Conservation (phyloP, 1,139 yeast genomes). For the Zygosaccharomyces sapae region DNA sequence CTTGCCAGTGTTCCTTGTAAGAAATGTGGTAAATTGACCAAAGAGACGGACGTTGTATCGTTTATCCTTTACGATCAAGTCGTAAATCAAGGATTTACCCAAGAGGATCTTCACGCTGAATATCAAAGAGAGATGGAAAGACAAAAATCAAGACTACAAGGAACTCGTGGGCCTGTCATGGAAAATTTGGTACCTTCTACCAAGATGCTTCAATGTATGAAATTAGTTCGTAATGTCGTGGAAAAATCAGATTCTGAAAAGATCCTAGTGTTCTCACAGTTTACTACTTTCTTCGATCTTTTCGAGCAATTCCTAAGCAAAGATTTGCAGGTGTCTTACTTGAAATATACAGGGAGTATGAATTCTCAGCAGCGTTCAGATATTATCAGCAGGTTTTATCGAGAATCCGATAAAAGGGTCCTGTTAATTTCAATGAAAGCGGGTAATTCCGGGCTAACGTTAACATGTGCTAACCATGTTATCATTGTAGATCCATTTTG, state of each 20-base stretch:
- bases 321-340: slow-evolving; percentile 44
- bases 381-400: slow-evolving; percentile 61
- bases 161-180: slow-evolving; percentile 34
- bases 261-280: slow-evolving; percentile 77
- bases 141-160: slow-evolving; percentile 31
- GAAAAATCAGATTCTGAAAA: slow-evolving; percentile 51
- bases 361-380: slow-evolving; percentile 57
- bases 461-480: slow-evolving; percentile 91
- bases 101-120: slow-evolving; percentile 34
- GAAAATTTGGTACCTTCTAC: slow-evolving; percentile 45
- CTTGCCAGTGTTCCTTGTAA: slow-evolving; percentile 49
- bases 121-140: slow-evolving; percentile 28
- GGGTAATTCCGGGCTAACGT: slow-evolving; percentile 87
- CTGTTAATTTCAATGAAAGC: slow-evolving; percentile 78
- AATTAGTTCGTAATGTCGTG: slow-evolving; percentile 44
- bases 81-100: slow-evolving; percentile 34
- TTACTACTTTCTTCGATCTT: slow-evolving; percentile 72
- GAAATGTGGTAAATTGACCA: slow-evolving; percentile 44
- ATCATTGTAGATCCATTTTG: slow-evolving; percentile 90
- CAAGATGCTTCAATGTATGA: slow-evolving; percentile 49
- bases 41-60: slow-evolving; percentile 45
- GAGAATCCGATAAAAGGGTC: slow-evolving; percentile 48
- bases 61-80: slow-evolving; percentile 51
- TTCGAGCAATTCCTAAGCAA: slow-evolving; percentile 52
- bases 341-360: slow-evolving; percentile 84